A percentile compares a stretch with the other conserved stretches of the same genome.
Evolutionary conservation across 495 filamentous ascomycete species (phyloP).

Genomic region (Talaromyces thailandensis): DNA sequence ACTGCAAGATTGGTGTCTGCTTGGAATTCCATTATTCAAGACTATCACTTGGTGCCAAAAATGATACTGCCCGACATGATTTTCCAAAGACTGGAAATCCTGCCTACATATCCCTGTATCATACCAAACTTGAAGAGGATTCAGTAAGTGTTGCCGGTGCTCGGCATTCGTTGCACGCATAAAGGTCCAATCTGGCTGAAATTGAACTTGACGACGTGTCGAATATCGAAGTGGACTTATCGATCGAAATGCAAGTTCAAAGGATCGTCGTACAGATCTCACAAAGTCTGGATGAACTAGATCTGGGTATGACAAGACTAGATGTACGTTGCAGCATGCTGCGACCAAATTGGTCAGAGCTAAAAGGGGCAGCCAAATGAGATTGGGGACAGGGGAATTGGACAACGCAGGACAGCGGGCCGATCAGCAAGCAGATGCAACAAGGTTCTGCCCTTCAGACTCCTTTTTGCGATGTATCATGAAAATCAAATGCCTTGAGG

Average conservation of each 20-base stretch:
- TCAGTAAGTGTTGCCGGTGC: neutral
- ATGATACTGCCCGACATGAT: neutral
- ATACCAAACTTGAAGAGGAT: neutral
- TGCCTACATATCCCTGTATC: neutral
- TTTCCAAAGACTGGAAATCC: neutral
- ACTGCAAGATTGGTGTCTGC: neutral
- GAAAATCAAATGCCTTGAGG: neutral
- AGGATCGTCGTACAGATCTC: neutral
- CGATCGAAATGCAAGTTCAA: neutral
- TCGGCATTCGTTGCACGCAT: neutral
- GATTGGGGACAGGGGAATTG: neutral
- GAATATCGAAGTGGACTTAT: neutral
- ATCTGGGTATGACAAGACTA: neutral
- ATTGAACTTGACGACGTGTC: neutral
- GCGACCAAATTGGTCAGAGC: neutral
- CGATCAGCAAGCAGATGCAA: neutral
- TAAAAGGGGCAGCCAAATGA: neutral
- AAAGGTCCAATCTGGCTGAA: neutral
- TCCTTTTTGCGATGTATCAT: neutral
- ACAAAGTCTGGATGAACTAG: neutral
- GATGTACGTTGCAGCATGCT: neutral
- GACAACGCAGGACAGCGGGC: neutral
- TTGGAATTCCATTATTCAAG: neutral
- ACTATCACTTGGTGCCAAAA: neutral
- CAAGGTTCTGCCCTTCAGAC: neutral